A percentile compares a stretch with the other conserved stretches of the same genome.
Evolutionary conservation across 2,329 filamentous ascomycete genomes (phyloP).

Genomic region (Zymoseptoria crescenta): DNA sequence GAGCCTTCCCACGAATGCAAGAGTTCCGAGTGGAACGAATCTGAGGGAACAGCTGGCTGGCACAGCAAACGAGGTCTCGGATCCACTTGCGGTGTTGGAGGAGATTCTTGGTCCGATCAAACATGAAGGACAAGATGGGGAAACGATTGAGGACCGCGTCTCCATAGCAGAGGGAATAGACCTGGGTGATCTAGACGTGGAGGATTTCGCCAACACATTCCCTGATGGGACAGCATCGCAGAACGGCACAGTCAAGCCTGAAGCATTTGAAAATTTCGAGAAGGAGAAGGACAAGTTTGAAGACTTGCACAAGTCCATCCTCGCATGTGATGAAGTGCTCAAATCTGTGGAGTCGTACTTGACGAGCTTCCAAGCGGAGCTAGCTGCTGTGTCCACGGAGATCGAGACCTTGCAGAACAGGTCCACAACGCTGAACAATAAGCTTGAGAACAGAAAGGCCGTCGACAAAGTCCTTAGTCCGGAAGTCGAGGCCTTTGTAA

Average conservation of each 20-base stretch:
- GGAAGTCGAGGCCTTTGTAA: constrained; percentile 82
- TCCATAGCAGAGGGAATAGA: constrained; percentile 60
- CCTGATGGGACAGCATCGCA: constrained; percentile 14
- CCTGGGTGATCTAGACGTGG: constrained; percentile 69
- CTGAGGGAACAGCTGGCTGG: constrained; percentile 52
- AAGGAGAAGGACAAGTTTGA: constrained; percentile 78
- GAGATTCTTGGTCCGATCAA: constrained; percentile 44
- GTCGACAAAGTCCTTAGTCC: constrained; percentile 84
- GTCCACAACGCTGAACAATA: constrained; percentile 72
- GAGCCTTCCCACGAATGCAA: constrained; percentile 61
- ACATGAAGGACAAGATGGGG: constrained; percentile 5
- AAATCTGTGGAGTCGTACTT: constrained; percentile 89
- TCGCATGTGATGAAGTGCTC: constrained; percentile 84
- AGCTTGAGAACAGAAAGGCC: constrained; percentile 78
- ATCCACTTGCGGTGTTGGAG: constrained; percentile 65
- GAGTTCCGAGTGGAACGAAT: constrained; percentile 59
- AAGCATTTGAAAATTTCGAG: constrained; percentile 49
- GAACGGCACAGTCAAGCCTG: constrained; percentile 22
- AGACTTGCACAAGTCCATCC: constrained; percentile 81
- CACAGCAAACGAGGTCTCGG: constrained; percentile 48
- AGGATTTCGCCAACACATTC: constrained; percentile 52
- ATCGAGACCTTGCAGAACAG: constrained; percentile 88
- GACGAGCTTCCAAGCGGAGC: constrained; percentile 84
- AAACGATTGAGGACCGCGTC: constrained; percentile 31
- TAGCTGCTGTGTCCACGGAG: constrained; percentile 85